Evolutionary conservation across 2,329 filamentous ascomycete genomes (phyloP), one percentile per base, ranked within the genome.

Genomic region (Daldinia sp.): DNA sequence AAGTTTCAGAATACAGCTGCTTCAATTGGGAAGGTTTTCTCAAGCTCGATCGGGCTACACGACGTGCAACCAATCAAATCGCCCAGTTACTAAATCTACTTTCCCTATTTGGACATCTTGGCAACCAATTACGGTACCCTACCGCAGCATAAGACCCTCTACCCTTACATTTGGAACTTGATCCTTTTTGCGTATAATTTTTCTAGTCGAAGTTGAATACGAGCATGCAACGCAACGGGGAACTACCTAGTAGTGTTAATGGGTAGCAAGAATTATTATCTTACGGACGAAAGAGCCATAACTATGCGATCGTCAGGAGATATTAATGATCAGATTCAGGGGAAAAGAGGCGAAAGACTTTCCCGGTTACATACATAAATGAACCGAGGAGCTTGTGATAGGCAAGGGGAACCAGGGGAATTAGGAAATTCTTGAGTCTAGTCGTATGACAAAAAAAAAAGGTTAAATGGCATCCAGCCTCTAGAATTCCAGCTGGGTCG

Each of bases 291-390:
- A 55, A 41, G 34, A 49, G 34, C 21, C 29, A 17, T 3, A n/a
- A n/a, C n/a, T n/a, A 34, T 15, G 56, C 63, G 61, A 66, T 66
- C 60, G 49, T 61, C 64, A 64, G 61, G 64, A 61, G 63, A 35
- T 63, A 35, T 63, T 39, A 13, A 37, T 23, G 25, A 48, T 15
- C 9, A 25, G 15, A 37, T 43, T 34, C 55, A 57, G 51, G 55
- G 56, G 50, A 17, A 45, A 47, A 50, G 6, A 48, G 25, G 45
- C 59, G 60, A 41, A 23, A 30, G 30, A 41, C 43, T 61, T 58
- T 17, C 59, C 63, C 52, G 48, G 25, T 63, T 63, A 56, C 56
- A 56, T 58, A 60, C n/a, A n/a, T n/a, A n/a, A n/a, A n/a, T 37
- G 15, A 23, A 47, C 25, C 43, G 43, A 47, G 21, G 25, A 17